Conservation (phyloP, 352 stramenopile species). For the Phytophthora crassamura region DNA sequence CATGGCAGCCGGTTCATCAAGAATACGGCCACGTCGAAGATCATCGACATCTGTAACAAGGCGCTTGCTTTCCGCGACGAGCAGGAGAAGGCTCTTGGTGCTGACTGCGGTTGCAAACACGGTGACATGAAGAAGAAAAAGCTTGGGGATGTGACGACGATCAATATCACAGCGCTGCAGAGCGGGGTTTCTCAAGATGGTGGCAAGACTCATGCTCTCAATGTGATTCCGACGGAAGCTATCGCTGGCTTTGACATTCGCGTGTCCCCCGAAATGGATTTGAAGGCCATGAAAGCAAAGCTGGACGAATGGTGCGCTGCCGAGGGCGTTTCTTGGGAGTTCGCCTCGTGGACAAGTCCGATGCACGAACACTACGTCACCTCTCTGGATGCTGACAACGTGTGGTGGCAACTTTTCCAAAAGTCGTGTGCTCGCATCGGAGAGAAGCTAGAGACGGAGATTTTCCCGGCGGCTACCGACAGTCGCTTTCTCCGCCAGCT, state of each 20-base stretch:
- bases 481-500: constrained; percentile 92
- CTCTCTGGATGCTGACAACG: constrained; percentile 57
- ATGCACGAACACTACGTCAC: constrained; percentile 72
- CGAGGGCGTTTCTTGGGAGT: constrained; percentile 87
- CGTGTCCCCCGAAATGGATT: constrained; percentile 89
- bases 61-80: constrained; percentile 87
- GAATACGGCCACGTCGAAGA: constrained; percentile 93
- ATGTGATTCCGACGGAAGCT: constrained; percentile 94
- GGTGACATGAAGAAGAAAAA: constrained; percentile 91
- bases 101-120: constrained; percentile 88
- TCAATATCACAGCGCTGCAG: constrained; percentile 96
- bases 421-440: constrained; percentile 26
- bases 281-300: constrained; percentile 65
- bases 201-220: constrained; percentile 90
- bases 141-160: constrained; percentile 95
- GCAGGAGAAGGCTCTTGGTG: constrained; percentile 86
- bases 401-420: constrained; percentile 71
- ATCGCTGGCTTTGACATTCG: constrained; percentile 95
- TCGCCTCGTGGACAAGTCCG: constrained; percentile 47
- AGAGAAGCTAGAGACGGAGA: constrained; percentile 75
- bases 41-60: constrained; percentile 91
- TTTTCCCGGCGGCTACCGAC: constrained; percentile 97
- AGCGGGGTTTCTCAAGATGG: constrained; percentile 88
- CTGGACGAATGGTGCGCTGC: constrained; percentile 93
- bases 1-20: constrained; percentile 96